Base-by-base conservation (phyloP, 2,329 filamentous ascomycete genomes). In the Pezicula neosporulosa region DNA sequence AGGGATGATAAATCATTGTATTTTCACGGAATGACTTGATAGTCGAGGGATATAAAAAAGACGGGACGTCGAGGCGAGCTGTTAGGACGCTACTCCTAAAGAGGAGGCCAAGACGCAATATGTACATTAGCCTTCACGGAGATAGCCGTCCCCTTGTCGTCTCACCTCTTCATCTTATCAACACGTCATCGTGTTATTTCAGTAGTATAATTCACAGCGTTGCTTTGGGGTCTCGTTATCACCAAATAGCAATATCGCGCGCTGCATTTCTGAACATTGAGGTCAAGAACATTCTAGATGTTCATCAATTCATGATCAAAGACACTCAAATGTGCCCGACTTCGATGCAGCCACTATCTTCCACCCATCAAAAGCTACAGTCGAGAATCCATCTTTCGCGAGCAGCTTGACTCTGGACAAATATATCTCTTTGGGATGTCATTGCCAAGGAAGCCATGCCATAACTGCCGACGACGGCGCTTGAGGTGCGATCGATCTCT, bases 381-480 rank as follows among this genome's bases (percentile, higher is more conserved):
- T n/a, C n/a, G n/a, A n/a, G n/a, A n/a, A n/a, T n/a, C n/a, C n/a
- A n/a, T n/a, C n/a, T n/a, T n/a, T n/a, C n/a, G n/a, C n/a, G n/a
- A n/a, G n/a, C n/a, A n/a, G n/a, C n/a, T n/a, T n/a, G n/a, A n/a
- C n/a, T n/a, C n/a, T n/a, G n/a, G n/a, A n/a, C n/a, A n/a, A n/a
- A n/a, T n/a, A n/a, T n/a, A n/a, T n/a, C n/a, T n/a, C n/a, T n/a
- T n/a, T n/a, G n/a, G n/a, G n/a, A n/a, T n/a, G n/a, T n/a, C 33
- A 36, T n/a, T n/a, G n/a, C 33, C 33, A 36, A 36, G 9, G 9
- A 36, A 36, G 33, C 37, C 47, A 16, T 61, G 59, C 50, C 59
- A 58, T 48, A 62, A 51, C 21, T 62, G 59, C 47, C 59, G 59
- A 27, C 59, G 59, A n/a, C 55, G 59, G 21, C 57, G 59, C 28